These are phyloP conservation scores for Ceratobasidium theobromae DNA, from an alignment of 1,284 basidiomycete species.

Conservation along the genomic window DNA sequence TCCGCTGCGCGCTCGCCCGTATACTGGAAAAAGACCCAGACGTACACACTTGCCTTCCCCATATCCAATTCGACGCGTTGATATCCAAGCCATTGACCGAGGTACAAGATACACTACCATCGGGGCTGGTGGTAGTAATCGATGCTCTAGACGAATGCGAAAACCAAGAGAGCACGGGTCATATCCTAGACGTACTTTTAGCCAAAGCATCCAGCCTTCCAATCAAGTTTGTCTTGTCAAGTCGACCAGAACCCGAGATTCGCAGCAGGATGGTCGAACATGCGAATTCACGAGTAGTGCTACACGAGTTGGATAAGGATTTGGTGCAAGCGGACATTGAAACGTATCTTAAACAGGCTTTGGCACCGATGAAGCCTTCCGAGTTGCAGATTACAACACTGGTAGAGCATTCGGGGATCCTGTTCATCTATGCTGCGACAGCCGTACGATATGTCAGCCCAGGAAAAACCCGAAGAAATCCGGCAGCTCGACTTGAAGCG, in stretches of 20 bases:
- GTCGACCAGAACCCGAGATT: neutral
- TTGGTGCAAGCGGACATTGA: slow-evolving; percentile 1
- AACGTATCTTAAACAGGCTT: neutral
- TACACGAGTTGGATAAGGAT: slow-evolving; percentile 2
- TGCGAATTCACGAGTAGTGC: neutral
- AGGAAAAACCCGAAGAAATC: neutral
- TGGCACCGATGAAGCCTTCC: neutral
- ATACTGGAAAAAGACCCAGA: neutral
- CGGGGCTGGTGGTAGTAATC: neutral
- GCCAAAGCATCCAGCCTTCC: neutral
- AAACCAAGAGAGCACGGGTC: too few species aligned
- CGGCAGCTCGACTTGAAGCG: neutral
- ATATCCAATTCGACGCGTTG: neutral
- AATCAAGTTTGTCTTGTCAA: slow-evolving; percentile 15
- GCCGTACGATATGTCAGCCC: neutral
- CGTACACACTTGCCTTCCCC: neutral
- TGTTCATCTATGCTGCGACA: slow-evolving; percentile 9
- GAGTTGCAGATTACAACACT: neutral
- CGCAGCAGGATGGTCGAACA: neutral
- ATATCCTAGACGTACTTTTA: neutral
- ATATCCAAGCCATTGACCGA: neutral
- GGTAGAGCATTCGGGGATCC: neutral
- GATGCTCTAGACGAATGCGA: slow-evolving; percentile 20
- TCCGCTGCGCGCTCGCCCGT: neutral
- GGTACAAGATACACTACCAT: neutral